Percentiles rank a stretch among this genome's conserved stretches.
These are phyloP conservation scores for Solanum megistacrolobum DNA, from an alignment of 257 asterid genomes.

Conservation along the genomic window DNA sequence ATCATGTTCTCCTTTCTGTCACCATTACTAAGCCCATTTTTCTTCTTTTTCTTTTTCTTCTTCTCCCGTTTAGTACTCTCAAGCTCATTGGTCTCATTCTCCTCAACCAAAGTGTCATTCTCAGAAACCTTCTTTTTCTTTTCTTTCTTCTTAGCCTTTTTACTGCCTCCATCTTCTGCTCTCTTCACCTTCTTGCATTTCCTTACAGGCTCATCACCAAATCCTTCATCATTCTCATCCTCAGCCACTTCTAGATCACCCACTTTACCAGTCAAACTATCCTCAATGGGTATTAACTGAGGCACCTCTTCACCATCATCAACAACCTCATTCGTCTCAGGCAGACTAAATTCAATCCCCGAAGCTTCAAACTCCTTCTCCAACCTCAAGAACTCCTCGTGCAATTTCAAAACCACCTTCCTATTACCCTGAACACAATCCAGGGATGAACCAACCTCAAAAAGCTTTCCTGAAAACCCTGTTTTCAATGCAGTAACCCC, in stretches of 20 bases:
- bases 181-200: slow-evolving; percentile 47
- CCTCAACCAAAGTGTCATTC: slow-evolving; percentile 1
- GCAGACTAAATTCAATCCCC: slow-evolving; percentile 44
- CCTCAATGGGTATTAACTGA: slow-evolving; percentile 48
- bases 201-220: slow-evolving; percentile 13
- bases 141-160: slow-evolving; percentile 29
- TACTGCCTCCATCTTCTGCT: slow-evolving; percentile 26
- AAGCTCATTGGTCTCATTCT: not conserved
- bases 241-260: slow-evolving; percentile 13
- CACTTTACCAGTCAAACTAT: slow-evolving; percentile 13
- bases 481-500: slow-evolving; percentile 62
- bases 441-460: slow-evolving; percentile 49
- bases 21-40: slow-evolving; percentile 4
- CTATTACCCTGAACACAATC: slow-evolving; percentile 80
- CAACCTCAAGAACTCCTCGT: slow-evolving; percentile 65
- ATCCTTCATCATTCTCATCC: slow-evolving; percentile 7
- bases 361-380: slow-evolving; percentile 61
- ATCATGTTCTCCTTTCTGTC: slow-evolving; percentile 5
- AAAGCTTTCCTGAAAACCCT: slow-evolving; percentile 50
- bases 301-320: slow-evolving; percentile 52
- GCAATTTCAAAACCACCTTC: slow-evolving; percentile 60
- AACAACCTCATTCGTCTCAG: slow-evolving; percentile 24
- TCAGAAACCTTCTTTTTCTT: slow-evolving; percentile 17
- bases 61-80: slow-evolving; percentile 8
- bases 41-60: slow-evolving; percentile 21